A percentile compares a stretch with the other conserved stretches of the same genome.
Evolutionary conservation across 2,329 filamentous ascomycete species (phyloP).

Genomic region (Trematosphaeria pertusa): DNA sequence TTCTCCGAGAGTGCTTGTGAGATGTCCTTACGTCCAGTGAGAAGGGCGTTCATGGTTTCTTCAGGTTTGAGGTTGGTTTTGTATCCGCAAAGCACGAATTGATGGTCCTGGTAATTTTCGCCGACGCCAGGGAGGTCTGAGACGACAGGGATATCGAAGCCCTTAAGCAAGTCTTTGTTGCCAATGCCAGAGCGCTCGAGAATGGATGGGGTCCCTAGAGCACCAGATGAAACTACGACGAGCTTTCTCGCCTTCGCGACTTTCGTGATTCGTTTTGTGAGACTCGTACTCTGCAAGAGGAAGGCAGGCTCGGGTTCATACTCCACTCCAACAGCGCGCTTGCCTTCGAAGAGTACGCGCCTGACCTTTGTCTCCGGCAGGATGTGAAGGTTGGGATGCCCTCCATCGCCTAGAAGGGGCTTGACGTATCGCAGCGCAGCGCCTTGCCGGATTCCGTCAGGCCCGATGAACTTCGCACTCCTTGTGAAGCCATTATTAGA

Average conservation of each 20-base stretch:
- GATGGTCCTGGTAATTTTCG: constrained; percentile 66
- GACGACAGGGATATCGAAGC: constrained; percentile 60
- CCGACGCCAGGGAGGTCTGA: constrained; percentile 58
- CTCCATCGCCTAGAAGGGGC: constrained; percentile 54
- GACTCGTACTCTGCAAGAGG: constrained; percentile 24
- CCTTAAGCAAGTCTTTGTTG: constrained; percentile 58
- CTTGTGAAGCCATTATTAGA: constrained; percentile 43
- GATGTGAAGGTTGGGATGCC: constrained; percentile 64
- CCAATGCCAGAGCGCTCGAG: constrained; percentile 66
- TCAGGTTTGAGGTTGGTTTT: constrained; percentile 50
- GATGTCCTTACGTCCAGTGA: no score
- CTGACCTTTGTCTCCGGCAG: constrained; percentile 61
- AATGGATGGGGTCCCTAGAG: constrained; percentile 49
- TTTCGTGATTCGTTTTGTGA: constrained; percentile 18
- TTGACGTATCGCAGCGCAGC: constrained; percentile 61
- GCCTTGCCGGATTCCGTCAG: constrained; percentile 61
- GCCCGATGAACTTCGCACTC: constrained; percentile 54
- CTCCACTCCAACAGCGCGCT: constrained; percentile 64
- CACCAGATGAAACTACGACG: constrained; percentile 57
- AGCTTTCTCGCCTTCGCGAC: constrained; percentile 59
- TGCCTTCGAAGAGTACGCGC: constrained; percentile 58
- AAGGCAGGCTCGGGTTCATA: constrained; percentile 56
- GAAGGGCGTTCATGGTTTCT: constrained; percentile 60
- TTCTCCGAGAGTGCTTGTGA: constrained; percentile 54
- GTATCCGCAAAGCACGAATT: constrained; percentile 60